Evolutionary conservation across 805 yeast genomes (phyloP).

Genomic region (Zygotorulaspora sp.): DNA sequence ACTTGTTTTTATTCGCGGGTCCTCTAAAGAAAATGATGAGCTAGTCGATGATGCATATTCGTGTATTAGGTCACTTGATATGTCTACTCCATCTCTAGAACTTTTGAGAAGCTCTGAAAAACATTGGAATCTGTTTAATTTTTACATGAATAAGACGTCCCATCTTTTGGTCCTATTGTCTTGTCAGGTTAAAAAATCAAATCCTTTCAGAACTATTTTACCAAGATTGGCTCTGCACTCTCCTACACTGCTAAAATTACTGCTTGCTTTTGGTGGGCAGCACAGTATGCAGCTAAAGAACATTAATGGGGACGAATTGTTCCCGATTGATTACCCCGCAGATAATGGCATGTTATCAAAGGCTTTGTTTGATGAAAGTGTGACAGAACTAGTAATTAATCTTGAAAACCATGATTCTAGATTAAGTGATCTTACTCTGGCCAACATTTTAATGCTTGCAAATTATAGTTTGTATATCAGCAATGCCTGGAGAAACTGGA

Average conservation of each 20-base stretch:
- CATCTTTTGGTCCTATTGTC: conserved; percentile 64
- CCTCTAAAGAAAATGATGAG: neutral
- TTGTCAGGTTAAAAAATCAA: conserved; percentile 45
- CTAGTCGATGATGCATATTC: neutral
- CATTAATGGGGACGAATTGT: neutral
- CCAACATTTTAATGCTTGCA: conserved; percentile 54
- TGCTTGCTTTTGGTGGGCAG: conserved; percentile 48
- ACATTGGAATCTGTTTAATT: conserved; percentile 57
- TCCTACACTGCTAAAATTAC: conserved; percentile 49
- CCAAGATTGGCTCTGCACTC: conserved; percentile 65
- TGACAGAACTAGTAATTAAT: conserved; percentile 8
- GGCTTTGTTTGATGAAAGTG: conserved; percentile 10
- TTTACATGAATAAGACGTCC: conserved; percentile 59
- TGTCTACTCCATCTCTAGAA: neutral
- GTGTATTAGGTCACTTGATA: neutral
- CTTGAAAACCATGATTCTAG: conserved; percentile 35
- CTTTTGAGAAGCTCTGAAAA: conserved; percentile 12
- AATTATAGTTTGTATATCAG: conserved; percentile 51
- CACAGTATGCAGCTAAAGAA: conserved; percentile 34
- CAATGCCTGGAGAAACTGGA: conserved; percentile 46
- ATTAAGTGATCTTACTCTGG: conserved; percentile 61
- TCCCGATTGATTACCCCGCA: neutral
- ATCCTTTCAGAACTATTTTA: conserved; percentile 61
- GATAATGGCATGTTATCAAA: conserved; percentile 5
- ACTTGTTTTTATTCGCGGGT: too few relatives aligned